Percentiles rank a stretch among this genome's conserved stretches.
These are phyloP conservation scores for Cryoendolithus antarcticus DNA, from an alignment of 2,329 filamentous ascomycete species.

Conservation along the genomic window DNA sequence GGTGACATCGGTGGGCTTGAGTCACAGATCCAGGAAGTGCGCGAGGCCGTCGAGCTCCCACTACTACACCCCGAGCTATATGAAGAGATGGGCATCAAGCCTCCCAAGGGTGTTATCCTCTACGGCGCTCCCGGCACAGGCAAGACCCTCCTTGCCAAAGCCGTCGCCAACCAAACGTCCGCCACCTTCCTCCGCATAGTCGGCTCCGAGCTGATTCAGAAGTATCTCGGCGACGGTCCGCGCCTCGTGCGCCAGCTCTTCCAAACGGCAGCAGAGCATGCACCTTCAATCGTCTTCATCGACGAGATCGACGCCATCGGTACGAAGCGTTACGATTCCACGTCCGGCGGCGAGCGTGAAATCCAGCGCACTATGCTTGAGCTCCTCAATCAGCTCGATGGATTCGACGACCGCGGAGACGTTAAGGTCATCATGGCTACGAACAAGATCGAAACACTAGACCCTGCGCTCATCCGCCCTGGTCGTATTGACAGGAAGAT, in stretches of 20 bases:
- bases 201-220: constrained; percentile 93
- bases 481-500: constrained; percentile 99
- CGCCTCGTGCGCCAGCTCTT: constrained; percentile 91
- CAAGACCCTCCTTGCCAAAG: constrained; percentile 91
- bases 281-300: constrained; percentile 95
- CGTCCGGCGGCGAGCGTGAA: constrained; percentile 90
- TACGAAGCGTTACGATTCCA: constrained; percentile 96
- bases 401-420: constrained; percentile 95
- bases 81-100: constrained; percentile 99
- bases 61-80: constrained; percentile 93
- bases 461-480: constrained; percentile 89
- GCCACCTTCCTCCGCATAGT: constrained; percentile 97
- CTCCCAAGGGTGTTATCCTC: constrained; percentile 96
- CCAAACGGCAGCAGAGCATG: constrained; percentile 89
- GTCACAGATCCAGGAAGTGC: constrained; percentile 89
- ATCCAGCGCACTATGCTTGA: constrained; percentile 98
- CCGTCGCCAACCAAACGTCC: constrained; percentile 96
- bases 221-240: constrained; percentile 93
- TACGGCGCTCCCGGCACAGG: constrained; percentile 95
- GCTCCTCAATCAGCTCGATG: constrained; percentile 93
- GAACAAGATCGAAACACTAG: constrained; percentile 98
- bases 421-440: constrained; percentile 99
- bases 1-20: constrained; percentile 97
- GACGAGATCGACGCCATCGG: constrained; percentile 98
- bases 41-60: constrained; percentile 91